Conservation (phyloP, 495 filamentous ascomycete species). For the Daldinia concentrica region DNA sequence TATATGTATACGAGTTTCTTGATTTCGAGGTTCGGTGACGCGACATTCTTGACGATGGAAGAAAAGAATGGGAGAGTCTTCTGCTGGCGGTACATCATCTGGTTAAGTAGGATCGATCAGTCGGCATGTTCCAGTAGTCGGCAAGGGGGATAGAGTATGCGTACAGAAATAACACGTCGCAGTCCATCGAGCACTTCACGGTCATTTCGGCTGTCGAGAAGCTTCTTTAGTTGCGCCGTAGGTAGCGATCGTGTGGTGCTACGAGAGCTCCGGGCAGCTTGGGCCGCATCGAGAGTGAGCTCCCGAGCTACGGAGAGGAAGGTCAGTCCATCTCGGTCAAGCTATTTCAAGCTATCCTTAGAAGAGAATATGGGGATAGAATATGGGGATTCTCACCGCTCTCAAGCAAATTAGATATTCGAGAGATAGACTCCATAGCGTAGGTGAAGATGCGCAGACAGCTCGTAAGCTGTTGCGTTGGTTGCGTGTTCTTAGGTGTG, state of each 20-base stretch:
- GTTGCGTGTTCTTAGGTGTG: slow-evolving; percentile 35
- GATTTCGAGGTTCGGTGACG: slow-evolving; percentile 88
- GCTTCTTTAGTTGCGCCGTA: slow-evolving; percentile 82
- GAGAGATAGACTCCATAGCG: slow-evolving; percentile 90
- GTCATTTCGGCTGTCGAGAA: slow-evolving; percentile 93
- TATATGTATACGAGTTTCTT: slow-evolving; percentile 99
- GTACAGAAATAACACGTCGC: slow-evolving; percentile 87
- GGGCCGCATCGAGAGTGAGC: slow-evolving; percentile 94
- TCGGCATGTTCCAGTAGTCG: slow-evolving; percentile 12
- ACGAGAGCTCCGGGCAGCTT: slow-evolving; percentile 70
- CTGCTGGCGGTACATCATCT: slow-evolving; percentile 94
- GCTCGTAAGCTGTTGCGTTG: slow-evolving; percentile 42
- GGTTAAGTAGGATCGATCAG: slow-evolving; percentile 38
- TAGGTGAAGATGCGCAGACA: slow-evolving; percentile 24
- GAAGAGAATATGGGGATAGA: not conserved
- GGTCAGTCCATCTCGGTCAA: slow-evolving; percentile 29
- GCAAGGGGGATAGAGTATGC: slow-evolving; percentile 36
- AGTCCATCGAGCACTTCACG: slow-evolving; percentile 92
- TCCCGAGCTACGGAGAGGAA: slow-evolving; percentile 74
- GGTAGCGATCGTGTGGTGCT: slow-evolving; percentile 61
- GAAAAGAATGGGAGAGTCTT: slow-evolving; percentile 90
- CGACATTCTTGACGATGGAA: slow-evolving; percentile 94
- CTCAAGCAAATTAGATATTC: slow-evolving; percentile 92
- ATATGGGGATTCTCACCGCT: slow-evolving; percentile 67
- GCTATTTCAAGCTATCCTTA: not conserved